Percentiles rank a stretch among this genome's conserved stretches.
Evolutionary conservation across 768 basidiomycete genomes (phyloP).

Genomic region (Myochromella boudieri): DNA sequence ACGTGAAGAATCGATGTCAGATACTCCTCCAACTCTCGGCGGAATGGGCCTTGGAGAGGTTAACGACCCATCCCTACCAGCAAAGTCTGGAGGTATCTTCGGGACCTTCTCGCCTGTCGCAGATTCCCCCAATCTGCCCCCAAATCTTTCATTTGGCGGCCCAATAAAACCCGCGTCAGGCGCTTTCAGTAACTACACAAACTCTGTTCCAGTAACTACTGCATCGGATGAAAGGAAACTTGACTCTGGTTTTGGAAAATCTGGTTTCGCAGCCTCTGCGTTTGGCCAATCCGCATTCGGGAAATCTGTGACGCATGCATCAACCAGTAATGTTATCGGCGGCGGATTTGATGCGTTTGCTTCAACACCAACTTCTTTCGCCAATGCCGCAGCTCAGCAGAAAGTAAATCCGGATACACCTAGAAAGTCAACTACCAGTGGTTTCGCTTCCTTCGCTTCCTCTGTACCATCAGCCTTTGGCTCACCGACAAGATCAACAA

Average conservation of each 20-base stretch:
- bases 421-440: conserved; percentile 11
- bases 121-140: conserved; percentile 18
- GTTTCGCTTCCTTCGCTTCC: conserved; percentile 24
- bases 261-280: conserved; percentile 1
- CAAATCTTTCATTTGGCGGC: conserved; percentile 27
- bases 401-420: background rate
- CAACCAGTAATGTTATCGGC: too few relatives aligned
- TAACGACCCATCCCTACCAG: conserved; percentile 26
- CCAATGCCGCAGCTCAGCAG: background rate
- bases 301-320: too few relatives aligned
- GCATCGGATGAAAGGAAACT: conserved; percentile 2
- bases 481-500: background rate
- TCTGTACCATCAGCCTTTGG: conserved; percentile 28
- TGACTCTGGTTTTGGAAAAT: conserved; percentile 21
- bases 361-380: background rate
- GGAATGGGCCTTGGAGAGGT: conserved; percentile 22
- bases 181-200: conserved; percentile 37
- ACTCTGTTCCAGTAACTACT: conserved; percentile 8
- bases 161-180: conserved; percentile 39
- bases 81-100: conserved; percentile 32
- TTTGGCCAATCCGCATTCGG: conserved; percentile 14
- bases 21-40: conserved; percentile 34
- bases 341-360: conserved; percentile 1
- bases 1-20: conserved; percentile 49
- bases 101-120: conserved; percentile 34